A percentile compares a stretch with the other conserved stretches of the same genome.
Conservation (phyloP, 2,329 filamentous ascomycete species). For the Ilyonectria sp. region DNA sequence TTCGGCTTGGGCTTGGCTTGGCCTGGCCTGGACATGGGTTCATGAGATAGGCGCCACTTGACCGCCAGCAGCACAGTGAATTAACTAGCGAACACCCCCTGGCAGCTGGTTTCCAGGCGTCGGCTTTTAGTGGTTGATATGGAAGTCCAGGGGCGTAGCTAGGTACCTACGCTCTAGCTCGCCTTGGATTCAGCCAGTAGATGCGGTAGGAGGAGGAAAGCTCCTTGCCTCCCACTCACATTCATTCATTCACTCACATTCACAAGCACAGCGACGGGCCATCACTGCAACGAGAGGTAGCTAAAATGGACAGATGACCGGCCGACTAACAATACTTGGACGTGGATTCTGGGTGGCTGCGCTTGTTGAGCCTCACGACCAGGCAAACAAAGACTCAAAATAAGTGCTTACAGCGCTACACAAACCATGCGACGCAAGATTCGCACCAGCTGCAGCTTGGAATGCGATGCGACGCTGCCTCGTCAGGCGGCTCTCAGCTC, state of each 20-base stretch:
- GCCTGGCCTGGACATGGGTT: background rate
- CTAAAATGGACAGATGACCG: background rate
- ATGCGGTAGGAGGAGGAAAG: background rate
- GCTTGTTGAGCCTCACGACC: background rate
- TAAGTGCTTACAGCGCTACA: background rate
- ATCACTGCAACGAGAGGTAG: background rate
- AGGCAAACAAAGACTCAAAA: background rate
- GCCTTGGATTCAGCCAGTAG: background rate
- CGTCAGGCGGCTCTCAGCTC: background rate
- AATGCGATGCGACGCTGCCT: too few species aligned
- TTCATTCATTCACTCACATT: background rate
- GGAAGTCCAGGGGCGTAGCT: background rate
- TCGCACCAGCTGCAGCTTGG: too few species aligned
- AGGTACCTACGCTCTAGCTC: background rate
- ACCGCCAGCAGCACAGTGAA: background rate
- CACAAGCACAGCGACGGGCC: background rate
- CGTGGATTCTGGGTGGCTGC: background rate
- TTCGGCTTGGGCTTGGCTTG: conserved; percentile 1
- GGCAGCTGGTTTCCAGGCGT: background rate
- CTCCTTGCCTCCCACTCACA: background rate
- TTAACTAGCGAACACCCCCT: background rate
- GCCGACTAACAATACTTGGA: background rate
- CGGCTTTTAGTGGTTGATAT: background rate
- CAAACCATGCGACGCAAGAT: too few species aligned
- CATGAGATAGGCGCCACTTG: background rate